Evolutionary conservation across 2,329 filamentous ascomycete species (phyloP), one percentile per base, ranked within the genome.

Genomic region (Fusarium sp.): DNA sequence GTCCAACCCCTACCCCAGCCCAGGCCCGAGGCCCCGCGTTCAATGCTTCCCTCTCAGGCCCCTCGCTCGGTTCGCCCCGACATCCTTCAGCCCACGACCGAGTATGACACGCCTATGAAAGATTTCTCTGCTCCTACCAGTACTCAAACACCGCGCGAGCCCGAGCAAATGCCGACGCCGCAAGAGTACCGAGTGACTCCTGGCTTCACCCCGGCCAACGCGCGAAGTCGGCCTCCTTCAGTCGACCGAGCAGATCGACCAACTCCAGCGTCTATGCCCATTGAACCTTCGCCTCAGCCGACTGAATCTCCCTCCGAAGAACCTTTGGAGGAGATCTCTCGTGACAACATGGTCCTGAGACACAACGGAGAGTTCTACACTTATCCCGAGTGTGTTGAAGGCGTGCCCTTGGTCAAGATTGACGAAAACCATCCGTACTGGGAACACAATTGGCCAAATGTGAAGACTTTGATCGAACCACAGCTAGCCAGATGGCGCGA

Each of bases 371-470:
- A 71, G 8, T 76, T 85, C 6, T 87, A 86, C 48, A 84, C 83
- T 0, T 83, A 84, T 46, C 88, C 88, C 0, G 80, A 84, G 23
- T 84, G 87, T 68, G 85, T 88, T 71, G 80, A 80, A 31, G 87
- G 86, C 3, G 86, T 88, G 1, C 87, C 87, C 1, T 68, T 89
- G 3, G 82, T 79, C 39, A 87, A 86, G 73, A 88, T 89, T 51
- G 76, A 82, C 41, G 78, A 82, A 15, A 76, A 72, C 8, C 84
- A 89, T 41, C 83, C 85, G 0, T 89, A 89, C 73, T 90, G 87
- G 87, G 86, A 89, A 13, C 75, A 81, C 0, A 81, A 82, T 5
- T 90, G 88, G 88, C 81, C 82, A 11, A 76, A 83, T 4, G 77
- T 88, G 6, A 82, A 82, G 58, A 74, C 75, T 1, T 67, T 82